phyloP scores from a whole-genome alignment of 73 alveolate genomes.

The Paramecium biaurelia region DNA sequence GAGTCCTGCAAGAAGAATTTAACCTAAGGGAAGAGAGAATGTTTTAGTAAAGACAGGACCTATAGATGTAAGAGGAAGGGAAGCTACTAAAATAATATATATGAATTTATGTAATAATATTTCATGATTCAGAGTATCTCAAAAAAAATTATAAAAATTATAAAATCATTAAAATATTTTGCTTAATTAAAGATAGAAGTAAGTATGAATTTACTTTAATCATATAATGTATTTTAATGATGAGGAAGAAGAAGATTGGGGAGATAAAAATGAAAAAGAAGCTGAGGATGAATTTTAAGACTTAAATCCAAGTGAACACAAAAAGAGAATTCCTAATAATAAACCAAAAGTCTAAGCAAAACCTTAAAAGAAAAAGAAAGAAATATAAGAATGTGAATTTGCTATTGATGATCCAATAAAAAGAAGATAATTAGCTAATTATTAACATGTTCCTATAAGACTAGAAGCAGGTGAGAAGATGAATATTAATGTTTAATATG shows the following conservation, averaged over 20 bases:
- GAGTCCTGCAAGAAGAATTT: constrained; percentile 45
- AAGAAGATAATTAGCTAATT: constrained; percentile 36
- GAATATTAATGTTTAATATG: constrained; percentile 47
- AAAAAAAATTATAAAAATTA: background rate
- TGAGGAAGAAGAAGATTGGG: constrained; percentile 35
- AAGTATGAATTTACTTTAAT: background rate
- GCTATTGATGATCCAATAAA: constrained; percentile 27
- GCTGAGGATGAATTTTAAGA: constrained; percentile 22
- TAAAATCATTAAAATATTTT: background rate
- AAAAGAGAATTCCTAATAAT: background rate
- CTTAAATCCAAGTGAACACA: constrained; percentile 21
- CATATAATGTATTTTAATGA: background rate
- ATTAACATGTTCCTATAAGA: constrained; percentile 49
- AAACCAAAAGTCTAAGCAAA: background rate
- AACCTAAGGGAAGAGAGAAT: constrained; percentile 28
- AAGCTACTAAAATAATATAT: constrained; percentile 36
- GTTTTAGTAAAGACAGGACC: constrained; percentile 25
- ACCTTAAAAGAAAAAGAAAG: background rate
- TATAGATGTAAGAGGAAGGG: constrained; percentile 41
- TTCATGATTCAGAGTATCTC: background rate
- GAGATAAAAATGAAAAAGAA: background rate
- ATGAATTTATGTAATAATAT: constrained; percentile 48
- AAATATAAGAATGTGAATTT: background rate
- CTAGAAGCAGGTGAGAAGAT: background rate
- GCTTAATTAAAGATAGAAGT: background rate